Base-by-base conservation (phyloP, 2,329 filamentous ascomycete species). In the Cladorrhinum sp. region DNA sequence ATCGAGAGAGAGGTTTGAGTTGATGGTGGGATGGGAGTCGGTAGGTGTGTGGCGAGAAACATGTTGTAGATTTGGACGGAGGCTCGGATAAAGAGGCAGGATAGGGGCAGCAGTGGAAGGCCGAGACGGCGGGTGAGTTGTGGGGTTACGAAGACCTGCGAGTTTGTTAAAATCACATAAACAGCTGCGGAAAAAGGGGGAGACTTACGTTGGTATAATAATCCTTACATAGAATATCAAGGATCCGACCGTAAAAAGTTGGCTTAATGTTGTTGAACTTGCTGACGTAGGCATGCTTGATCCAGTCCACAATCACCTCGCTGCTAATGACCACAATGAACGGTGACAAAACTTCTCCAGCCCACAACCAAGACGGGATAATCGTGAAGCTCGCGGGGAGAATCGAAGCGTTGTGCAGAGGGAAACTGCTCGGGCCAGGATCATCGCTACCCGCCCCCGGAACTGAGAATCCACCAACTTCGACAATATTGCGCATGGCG, bases 231-330 rank as follows among this genome's bases (percentile, higher is more conserved):
- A 99, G 78, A 3, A 99, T 91, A 71, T 99, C 96, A 16, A 98
- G 83, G 71, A 95, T 96, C 23, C 92, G 86, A 56, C 86, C 85
- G 73, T 99, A 99, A 59, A 99, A 90, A 6, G 84, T 85, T 2
- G 95, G 95, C 65, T 95, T 93, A 67, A 93, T 92, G 68, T 96
- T 96, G 80, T 99, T 99, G 79, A 99, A 99, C 72, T 99, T 99
- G 72, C 88, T 93, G 72, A 99, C 96, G 72, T 98, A 99, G 22
- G 92, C 92, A 72, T 99, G 96, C 74, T 99, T 99, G 73, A 97
- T 85, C 85, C 91, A 93, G 75, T 99, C 95, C 1, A 99, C 95
- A 8, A 96, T 78, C 88, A 97, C 97, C 76, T 99, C 95, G 64
- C 92, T 96, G 1, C 93, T 93, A 6, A 99, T 84, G 0, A 99